A percentile compares a stretch with the other conserved stretches of the same genome.
phyloP scores from a whole-genome alignment of 208 protist genomes.

The Vickermania spadyakhi region DNA sequence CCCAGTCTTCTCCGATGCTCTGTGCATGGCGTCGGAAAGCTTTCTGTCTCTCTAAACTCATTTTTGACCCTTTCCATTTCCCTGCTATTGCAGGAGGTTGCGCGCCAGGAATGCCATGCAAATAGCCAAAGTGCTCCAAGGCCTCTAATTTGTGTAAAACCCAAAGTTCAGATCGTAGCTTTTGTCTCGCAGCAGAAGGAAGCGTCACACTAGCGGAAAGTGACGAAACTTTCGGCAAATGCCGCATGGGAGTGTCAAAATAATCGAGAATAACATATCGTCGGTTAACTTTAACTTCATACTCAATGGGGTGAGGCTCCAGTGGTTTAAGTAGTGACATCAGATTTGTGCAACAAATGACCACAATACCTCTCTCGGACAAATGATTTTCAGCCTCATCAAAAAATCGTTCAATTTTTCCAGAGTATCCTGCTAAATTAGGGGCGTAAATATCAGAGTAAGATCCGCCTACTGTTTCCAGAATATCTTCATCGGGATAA shows the following conservation, averaged over 20 bases:
- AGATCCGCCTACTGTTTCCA: constrained; percentile 19
- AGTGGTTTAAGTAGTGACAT: constrained; percentile 52
- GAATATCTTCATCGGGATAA: constrained; percentile 68
- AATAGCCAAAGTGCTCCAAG: constrained; percentile 59
- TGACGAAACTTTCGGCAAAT: constrained; percentile 16
- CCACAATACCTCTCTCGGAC: constrained; percentile 62
- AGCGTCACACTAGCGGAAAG: not conserved
- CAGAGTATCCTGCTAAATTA: constrained; percentile 34
- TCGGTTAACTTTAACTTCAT: constrained; percentile 81
- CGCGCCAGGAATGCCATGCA: constrained; percentile 82
- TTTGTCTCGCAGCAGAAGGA: constrained; percentile 14
- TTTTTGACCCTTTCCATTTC: constrained; percentile 11
- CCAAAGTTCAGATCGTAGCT: constrained; percentile 81
- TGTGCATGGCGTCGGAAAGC: constrained; percentile 48
- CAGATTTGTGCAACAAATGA: constrained; percentile 78
- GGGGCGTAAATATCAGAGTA: constrained; percentile 39
- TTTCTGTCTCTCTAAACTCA: constrained; percentile 14
- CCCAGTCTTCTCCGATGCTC: constrained; percentile 75
- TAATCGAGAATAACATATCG: constrained; percentile 89
- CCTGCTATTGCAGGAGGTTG: constrained; percentile 40
- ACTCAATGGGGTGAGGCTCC: constrained; percentile 75
- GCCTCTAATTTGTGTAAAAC: constrained; percentile 73
- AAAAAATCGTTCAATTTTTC: constrained; percentile 78
- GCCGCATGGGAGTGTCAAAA: constrained; percentile 66
- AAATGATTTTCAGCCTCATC: constrained; percentile 47